These are phyloP conservation scores for Sclerotinia minor DNA, from an alignment of 2,329 filamentous ascomycete genomes.

Conservation along the genomic window DNA sequence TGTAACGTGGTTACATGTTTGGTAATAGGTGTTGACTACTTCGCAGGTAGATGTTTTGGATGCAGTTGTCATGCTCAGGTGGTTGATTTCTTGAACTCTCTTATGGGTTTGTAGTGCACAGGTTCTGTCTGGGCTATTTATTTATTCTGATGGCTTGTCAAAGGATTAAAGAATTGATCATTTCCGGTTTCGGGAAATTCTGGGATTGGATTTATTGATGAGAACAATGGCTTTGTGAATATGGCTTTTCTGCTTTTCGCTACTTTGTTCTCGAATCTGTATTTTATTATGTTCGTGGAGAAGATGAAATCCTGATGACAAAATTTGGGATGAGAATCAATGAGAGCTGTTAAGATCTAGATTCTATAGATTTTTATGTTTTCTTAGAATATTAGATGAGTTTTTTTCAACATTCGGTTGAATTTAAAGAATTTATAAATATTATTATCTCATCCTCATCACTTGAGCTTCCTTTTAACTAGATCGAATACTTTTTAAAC, in stretches of 20 bases:
- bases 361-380: no score
- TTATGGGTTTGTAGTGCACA: neutral
- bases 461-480: no score
- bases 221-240: conserved; percentile 14
- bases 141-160: neutral
- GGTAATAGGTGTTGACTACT: conserved; percentile 16
- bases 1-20: conserved; percentile 21
- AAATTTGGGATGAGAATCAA: neutral
- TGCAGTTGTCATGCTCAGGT: neutral
- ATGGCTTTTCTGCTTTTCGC: neutral
- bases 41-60: neutral
- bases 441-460: no score
- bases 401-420: no score
- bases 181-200: neutral
- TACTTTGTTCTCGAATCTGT: neutral
- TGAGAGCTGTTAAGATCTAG: no score
- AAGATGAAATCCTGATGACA: no score
- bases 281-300: neutral
- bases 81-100: neutral
- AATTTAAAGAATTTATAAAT: no score
- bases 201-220: neutral
- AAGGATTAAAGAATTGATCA: conserved; percentile 18
- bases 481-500: no score
- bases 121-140: no score
- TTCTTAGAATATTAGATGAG: no score